Evolutionary conservation across 1,284 basidiomycete genomes (phyloP).

Genomic region (Ustilago crameri): DNA sequence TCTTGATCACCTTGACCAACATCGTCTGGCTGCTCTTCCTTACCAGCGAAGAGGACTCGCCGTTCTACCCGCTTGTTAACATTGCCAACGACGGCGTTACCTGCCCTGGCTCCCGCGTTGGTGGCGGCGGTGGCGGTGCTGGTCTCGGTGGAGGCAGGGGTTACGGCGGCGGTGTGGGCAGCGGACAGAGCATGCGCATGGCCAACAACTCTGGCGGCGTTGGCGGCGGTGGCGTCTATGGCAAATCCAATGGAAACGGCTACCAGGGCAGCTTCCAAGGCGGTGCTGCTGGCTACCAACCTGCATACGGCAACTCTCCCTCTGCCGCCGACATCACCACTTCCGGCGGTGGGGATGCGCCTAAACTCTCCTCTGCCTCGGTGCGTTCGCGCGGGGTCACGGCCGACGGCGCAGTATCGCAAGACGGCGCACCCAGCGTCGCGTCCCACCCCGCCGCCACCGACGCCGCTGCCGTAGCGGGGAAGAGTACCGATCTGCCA

Average conservation of each 20-base stretch:
- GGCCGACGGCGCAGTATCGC: slow-evolving; percentile 15
- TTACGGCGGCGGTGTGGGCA: slow-evolving; percentile 19
- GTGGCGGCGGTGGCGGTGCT: slow-evolving; percentile 1
- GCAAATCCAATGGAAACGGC: slow-evolving; percentile 40
- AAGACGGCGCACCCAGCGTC: slow-evolving; percentile 40
- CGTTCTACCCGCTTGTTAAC: slow-evolving; percentile 84
- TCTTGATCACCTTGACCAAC: slow-evolving; percentile 85
- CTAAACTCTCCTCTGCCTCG: slow-evolving; percentile 35
- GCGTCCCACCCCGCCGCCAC: slow-evolving; percentile 28
- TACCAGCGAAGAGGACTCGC: slow-evolving; percentile 92
- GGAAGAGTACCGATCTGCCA: slow-evolving; percentile 24
- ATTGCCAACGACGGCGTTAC: slow-evolving; percentile 86
- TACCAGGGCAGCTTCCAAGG: slow-evolving; percentile 43
- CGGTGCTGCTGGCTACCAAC: slow-evolving; percentile 53
- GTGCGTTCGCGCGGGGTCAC: slow-evolving; percentile 33
- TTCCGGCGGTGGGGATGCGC: slow-evolving; percentile 38
- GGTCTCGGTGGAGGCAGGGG: slow-evolving; percentile 2
- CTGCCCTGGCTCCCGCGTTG: slow-evolving; percentile 69
- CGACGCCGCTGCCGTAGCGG: slow-evolving; percentile 1
- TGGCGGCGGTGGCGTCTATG: slow-evolving; percentile 30
- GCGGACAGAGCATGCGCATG: slow-evolving; percentile 30
- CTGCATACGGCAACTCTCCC: slow-evolving; percentile 58
- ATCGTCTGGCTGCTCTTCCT: slow-evolving; percentile 95
- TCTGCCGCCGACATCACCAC: slow-evolving; percentile 61
- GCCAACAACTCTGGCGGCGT: slow-evolving; percentile 28